Conservation (phyloP, 1,284 basidiomycete genomes). For the Sutorius eximius region DNA sequence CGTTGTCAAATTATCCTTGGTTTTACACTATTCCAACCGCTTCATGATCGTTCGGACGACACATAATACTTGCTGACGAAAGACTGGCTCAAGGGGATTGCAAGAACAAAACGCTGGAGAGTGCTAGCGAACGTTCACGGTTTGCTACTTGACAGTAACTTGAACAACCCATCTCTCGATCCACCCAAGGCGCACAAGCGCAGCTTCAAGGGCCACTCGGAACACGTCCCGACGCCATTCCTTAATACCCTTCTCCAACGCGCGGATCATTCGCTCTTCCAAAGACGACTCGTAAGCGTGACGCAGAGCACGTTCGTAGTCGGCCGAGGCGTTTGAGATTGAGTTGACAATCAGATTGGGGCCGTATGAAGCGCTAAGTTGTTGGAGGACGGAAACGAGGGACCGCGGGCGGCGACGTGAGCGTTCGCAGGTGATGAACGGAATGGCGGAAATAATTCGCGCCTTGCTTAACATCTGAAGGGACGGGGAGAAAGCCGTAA, state of each 20-base stretch:
- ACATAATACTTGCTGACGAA: not conserved
- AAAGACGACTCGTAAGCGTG: conserved; percentile 33
- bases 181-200: conserved; percentile 41
- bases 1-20: not conserved
- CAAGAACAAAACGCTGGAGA: not conserved
- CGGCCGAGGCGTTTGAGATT: conserved; percentile 45
- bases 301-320: conserved; percentile 32
- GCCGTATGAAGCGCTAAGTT: conserved; percentile 28
- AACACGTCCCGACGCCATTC: conserved; percentile 52
- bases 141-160: conserved; percentile 18
- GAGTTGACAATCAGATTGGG: conserved; percentile 40
- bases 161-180: conserved; percentile 41
- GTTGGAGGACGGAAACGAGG: conserved; percentile 24
- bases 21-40: not conserved
- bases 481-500: conserved; percentile 30
- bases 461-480: conserved; percentile 21
- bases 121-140: not conserved
- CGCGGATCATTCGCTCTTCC: conserved; percentile 24
- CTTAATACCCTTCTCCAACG: conserved; percentile 34
- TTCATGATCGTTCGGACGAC: not conserved
- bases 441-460: conserved; percentile 27
- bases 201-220: conserved; percentile 52
- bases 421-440: conserved; percentile 25
- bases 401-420: conserved; percentile 22
- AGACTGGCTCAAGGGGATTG: not conserved